These are phyloP conservation scores for Saccharomyces hybrid DNA, from an alignment of 1,139 yeast species.

Conservation along the genomic window DNA sequence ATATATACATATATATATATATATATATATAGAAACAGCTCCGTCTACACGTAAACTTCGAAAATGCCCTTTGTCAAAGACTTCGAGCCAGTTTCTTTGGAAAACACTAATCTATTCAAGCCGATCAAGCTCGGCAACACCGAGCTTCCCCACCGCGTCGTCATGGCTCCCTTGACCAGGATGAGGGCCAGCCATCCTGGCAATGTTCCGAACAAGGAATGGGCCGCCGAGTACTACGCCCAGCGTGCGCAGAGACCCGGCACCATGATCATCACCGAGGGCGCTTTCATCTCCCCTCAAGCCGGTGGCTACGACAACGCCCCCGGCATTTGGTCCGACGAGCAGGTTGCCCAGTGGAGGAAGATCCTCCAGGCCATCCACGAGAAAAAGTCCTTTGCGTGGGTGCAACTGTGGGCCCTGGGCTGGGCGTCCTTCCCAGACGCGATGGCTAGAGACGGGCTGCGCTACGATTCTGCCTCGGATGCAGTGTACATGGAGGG, in stretches of 20 bases:
- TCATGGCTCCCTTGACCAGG: constrained; percentile 45
- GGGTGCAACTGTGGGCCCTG: constrained; percentile 37
- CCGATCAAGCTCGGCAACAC: constrained; percentile 39
- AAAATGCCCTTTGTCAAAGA: constrained; percentile 5
- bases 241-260: constrained; percentile 50
- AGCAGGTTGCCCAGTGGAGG: constrained; percentile 36
- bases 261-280: constrained; percentile 40
- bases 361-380: constrained; percentile 35
- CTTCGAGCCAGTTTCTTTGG: constrained; percentile 14
- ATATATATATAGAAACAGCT: too few relatives aligned
- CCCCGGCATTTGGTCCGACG: constrained; percentile 44
- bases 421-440: constrained; percentile 35
- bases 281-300: constrained; percentile 34
- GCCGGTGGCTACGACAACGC: constrained; percentile 36
- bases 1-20: too few relatives aligned
- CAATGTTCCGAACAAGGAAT: constrained; percentile 35
- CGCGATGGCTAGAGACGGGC: constrained; percentile 23
- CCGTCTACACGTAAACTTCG: too few relatives aligned
- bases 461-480: constrained; percentile 26
- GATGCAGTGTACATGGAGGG: constrained; percentile 24
- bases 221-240: constrained; percentile 42
- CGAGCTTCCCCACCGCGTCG: constrained; percentile 35
- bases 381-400: constrained; percentile 32
- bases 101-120: constrained; percentile 37
- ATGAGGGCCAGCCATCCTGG: constrained; percentile 35